Evolutionary conservation across 805 yeast species (phyloP), one percentile per base, ranked within the genome.

Genomic region (Kodamaea kakaduensis): DNA sequence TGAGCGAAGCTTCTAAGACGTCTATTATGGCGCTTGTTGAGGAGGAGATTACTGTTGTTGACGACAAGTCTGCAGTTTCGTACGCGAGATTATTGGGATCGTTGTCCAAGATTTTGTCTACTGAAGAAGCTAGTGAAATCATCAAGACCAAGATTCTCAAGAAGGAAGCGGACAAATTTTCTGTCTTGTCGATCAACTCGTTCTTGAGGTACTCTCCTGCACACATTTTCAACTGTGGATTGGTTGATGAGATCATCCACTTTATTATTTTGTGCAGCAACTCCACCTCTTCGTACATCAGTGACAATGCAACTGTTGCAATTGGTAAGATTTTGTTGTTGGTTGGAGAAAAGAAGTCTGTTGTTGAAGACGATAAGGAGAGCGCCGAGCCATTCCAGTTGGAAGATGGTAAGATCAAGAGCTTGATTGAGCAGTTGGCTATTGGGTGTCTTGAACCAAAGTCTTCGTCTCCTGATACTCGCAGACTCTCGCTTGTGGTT

Each of bases 51-150:
- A 62, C 57, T 4, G 40, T 44, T 16, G 64, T 58, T 14, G 73
- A 71, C 47, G 87, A 78, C 40, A 77, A 79, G 42, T 56, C 78
- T 24, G 84, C 84, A 4, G 77, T 79, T 43, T 81, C 90, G 1
- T 81, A 84, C 50, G 96, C 94, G 14, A 77, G 73, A 54, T 69
- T 84, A 45, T 72, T 86, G 40, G 95, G 96, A 31, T 75, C 93
- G 0, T 64, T 87, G 27, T 75, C 95, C 1, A 78, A 73, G 46
- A 78, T 81, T 23, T 63, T 86, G 51, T 73, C 79, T 0, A 44
- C 60, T 3, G 84, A 77, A 2, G 93, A 83, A 57, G 84, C 86
- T 3, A 52, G 60, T 6, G 69, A 67, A 28, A 78, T 84, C 44
- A 56, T 84, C 46, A 73, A 64, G 38, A 61, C 65, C 8, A 83